These are phyloP conservation scores for Odontarrhena argentea DNA, from an alignment of 345 rosid species.

Conservation along the genomic window DNA sequence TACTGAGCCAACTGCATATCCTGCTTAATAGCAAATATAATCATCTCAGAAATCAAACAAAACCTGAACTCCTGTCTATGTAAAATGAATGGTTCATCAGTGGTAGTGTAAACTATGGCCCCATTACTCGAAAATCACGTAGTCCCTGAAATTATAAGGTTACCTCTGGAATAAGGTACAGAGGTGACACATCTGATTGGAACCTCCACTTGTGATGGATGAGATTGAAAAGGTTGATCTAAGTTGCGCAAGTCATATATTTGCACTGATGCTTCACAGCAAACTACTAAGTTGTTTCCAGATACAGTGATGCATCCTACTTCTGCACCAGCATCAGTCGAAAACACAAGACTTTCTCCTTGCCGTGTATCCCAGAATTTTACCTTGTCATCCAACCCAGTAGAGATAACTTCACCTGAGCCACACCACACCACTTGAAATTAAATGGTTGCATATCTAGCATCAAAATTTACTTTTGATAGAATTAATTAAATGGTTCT, in stretches of 20 bases:
- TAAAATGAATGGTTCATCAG: background rate
- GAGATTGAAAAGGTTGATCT: slow-evolving; percentile 50
- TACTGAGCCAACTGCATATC: slow-evolving; percentile 83
- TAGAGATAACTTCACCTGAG: slow-evolving; percentile 66
- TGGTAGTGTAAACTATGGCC: background rate
- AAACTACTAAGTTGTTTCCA: slow-evolving; percentile 63
- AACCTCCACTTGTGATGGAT: slow-evolving; percentile 52
- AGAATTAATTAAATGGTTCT: background rate
- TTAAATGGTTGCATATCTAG: background rate
- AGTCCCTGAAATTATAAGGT: slow-evolving; percentile 23
- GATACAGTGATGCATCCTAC: slow-evolving; percentile 70
- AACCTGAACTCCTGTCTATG: background rate
- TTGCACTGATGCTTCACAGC: slow-evolving; percentile 63
- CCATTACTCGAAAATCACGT: slow-evolving; percentile 49
- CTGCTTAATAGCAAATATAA: slow-evolving; percentile 43
- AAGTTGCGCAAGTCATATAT: slow-evolving; percentile 71
- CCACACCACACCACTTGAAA: background rate
- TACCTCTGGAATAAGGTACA: slow-evolving; percentile 69
- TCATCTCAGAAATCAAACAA: slow-evolving; percentile 28
- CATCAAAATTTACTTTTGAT: background rate
- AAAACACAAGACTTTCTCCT: slow-evolving; percentile 38
- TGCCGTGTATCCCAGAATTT: slow-evolving; percentile 66
- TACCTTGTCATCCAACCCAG: slow-evolving; percentile 81
- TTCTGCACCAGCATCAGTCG: slow-evolving; percentile 42
- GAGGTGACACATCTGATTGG: slow-evolving; percentile 63